A percentile compares a stretch with the other conserved stretches of the same genome.
These are phyloP conservation scores for Golovinomyces cichoracearum DNA, from an alignment of 2,329 filamentous ascomycete genomes.

Conservation along the genomic window DNA sequence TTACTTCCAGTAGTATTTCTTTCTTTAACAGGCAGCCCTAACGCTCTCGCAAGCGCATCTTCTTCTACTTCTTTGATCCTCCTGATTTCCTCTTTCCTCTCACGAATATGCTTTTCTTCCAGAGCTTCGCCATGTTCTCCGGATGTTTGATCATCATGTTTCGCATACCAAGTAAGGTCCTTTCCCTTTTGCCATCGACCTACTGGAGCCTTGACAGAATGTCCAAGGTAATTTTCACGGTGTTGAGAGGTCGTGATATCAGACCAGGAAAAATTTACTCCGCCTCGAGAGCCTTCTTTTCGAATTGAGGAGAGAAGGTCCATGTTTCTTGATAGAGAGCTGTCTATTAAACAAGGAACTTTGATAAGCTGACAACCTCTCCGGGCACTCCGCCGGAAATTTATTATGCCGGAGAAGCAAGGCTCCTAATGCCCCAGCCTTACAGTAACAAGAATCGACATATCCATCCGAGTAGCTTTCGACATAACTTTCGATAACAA, in stretches of 20 bases:
- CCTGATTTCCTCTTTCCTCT: constrained; percentile 51
- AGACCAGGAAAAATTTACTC: constrained; percentile 90
- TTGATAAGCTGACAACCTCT: no score
- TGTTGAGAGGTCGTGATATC: constrained; percentile 74
- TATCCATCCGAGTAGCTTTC: no score
- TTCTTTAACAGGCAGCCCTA: constrained; percentile 49
- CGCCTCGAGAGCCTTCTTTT: constrained; percentile 73
- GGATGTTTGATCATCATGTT: constrained; percentile 24
- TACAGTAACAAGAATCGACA: no score
- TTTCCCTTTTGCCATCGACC: constrained; percentile 47
- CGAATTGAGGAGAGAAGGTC: constrained; percentile 80
- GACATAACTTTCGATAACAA: constrained; percentile 8
- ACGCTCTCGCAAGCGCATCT: constrained; percentile 59
- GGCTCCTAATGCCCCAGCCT: no score
- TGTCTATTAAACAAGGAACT: no score
- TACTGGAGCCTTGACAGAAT: constrained; percentile 49
- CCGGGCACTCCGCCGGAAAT: not conserved
- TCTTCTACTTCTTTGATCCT: constrained; percentile 77
- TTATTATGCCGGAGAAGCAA: not conserved
- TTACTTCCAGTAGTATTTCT: constrained; percentile 34
- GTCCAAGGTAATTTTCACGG: constrained; percentile 62
- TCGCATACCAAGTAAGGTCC: constrained; percentile 38
- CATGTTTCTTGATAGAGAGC: constrained; percentile 30
- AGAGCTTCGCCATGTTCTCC: constrained; percentile 27
- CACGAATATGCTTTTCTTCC: constrained; percentile 30